These are phyloP conservation scores for Camellia sinensis DNA, from an alignment of 148 eudicot species.

Conservation along the genomic window DNA sequence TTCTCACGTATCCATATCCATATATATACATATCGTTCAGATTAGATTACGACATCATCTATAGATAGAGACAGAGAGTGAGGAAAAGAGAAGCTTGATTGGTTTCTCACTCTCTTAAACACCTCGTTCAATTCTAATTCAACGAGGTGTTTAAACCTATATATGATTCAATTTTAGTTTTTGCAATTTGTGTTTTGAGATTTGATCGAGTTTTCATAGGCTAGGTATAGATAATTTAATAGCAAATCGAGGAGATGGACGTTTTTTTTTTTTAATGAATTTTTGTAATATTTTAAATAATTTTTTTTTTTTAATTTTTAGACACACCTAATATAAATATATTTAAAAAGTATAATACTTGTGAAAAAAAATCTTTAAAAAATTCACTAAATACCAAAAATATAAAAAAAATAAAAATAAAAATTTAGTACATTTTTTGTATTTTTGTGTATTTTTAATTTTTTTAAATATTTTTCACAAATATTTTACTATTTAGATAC, in stretches of 20 bases:
- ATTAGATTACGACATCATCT: neutral
- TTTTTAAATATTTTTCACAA: too few species aligned
- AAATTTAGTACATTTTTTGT: too few species aligned
- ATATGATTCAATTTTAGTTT: neutral
- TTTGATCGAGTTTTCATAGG: neutral
- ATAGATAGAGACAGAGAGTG: neutral
- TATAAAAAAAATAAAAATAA: too few species aligned
- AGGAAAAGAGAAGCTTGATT: neutral
- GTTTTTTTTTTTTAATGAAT: too few species aligned
- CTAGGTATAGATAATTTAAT: neutral
- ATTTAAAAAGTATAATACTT: too few species aligned
- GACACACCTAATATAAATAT: too few species aligned
- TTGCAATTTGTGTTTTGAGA: neutral
- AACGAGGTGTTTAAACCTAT: neutral
- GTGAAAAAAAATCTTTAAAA: too few species aligned
- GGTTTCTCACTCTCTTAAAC: slow-evolving; percentile 7
- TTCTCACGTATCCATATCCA: neutral
- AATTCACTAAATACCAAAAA: too few species aligned
- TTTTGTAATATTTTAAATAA: too few species aligned
- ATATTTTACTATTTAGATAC: too few species aligned
- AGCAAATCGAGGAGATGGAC: slow-evolving; percentile 42
- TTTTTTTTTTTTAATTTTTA: too few species aligned
- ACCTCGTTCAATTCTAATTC: slow-evolving; percentile 5
- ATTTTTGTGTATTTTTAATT: too few species aligned
- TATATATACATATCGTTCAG: neutral